phyloP scores from a whole-genome alignment of 768 basidiomycete species.

The Psilocybe cubensis region DNA sequence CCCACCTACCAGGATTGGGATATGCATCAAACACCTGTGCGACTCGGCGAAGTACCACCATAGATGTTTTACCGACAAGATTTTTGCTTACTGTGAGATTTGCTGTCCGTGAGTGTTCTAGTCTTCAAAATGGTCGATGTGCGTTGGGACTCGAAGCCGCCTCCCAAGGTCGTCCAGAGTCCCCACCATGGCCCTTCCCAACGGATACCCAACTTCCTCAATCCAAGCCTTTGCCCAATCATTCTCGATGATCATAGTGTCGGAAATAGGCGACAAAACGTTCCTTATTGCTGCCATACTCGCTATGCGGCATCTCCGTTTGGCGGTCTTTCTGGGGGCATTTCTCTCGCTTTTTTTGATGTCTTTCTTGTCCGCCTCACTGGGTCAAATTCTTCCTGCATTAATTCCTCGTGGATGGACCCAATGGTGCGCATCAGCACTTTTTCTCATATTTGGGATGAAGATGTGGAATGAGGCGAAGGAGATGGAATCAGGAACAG shows the following conservation, averaged over 20 bases:
- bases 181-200: no score
- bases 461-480: constrained; percentile 89
- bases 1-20: no score
- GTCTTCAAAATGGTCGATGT: no score
- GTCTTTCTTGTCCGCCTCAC: constrained; percentile 91
- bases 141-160: no score
- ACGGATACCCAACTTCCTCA: no score
- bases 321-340: constrained; percentile 87
- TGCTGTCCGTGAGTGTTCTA: no score
- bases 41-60: no score
- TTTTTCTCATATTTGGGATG: constrained; percentile 90
- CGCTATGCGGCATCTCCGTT: constrained; percentile 90
- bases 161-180: no score
- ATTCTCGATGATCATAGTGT: constrained; percentile 90
- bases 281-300: constrained; percentile 85
- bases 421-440: constrained; percentile 70
- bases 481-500: constrained; percentile 75
- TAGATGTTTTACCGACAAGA: no score
- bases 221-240: constrained; percentile 72
- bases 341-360: constrained; percentile 88
- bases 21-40: no score
- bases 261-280: constrained; percentile 97
- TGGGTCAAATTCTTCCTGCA: constrained; percentile 88
- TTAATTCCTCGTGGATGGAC: constrained; percentile 78
- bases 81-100: no score